Evolutionary conservation across 495 filamentous ascomycete genomes (phyloP).

Genomic region (Aspergillus egyptiacus): DNA sequence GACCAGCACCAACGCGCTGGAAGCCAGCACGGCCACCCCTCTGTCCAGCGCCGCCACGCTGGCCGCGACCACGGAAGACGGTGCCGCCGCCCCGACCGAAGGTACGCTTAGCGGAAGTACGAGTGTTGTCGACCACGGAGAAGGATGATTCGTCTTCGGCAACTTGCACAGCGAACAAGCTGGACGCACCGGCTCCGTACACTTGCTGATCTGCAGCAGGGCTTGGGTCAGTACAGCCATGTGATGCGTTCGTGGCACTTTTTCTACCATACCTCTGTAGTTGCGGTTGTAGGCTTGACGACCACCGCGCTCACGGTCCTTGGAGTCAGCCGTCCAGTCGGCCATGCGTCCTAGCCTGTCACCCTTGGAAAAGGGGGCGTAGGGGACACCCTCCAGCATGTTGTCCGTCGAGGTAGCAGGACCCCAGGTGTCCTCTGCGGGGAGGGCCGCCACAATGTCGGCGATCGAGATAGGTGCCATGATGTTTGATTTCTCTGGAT

Average conservation of each 20-base stretch:
- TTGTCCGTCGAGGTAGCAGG: conserved; percentile 75
- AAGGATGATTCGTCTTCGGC: conserved; percentile 96
- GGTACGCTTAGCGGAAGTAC: conserved; percentile 72
- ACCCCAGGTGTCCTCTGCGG: conserved; percentile 73
- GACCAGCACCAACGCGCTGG: conserved; percentile 61
- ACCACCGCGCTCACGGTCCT: conserved; percentile 75
- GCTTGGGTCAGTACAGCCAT: neutral
- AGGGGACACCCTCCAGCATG: conserved; percentile 87
- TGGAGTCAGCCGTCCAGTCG: conserved; percentile 93
- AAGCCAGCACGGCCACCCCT: conserved; percentile 54
- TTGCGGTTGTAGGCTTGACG: conserved; percentile 85
- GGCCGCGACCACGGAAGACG: conserved; percentile 82
- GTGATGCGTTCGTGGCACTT: neutral
- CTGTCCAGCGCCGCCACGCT: conserved; percentile 47
- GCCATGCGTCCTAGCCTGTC: conserved; percentile 99
- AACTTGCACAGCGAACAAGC: conserved; percentile 78
- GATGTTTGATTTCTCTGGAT: conserved; percentile 15
- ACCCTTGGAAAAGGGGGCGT: conserved; percentile 95
- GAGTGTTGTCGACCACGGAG: conserved; percentile 93
- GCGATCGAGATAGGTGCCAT: conserved; percentile 55
- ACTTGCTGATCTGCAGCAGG: conserved; percentile 75
- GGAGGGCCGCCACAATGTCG: conserved; percentile 54
- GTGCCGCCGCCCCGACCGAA: conserved; percentile 84
- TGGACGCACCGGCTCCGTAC: conserved; percentile 84
- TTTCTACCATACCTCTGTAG: conserved; percentile 65